phyloP scores from a whole-genome alignment of 1,139 yeast genomes.

The Candida sp. region DNA sequence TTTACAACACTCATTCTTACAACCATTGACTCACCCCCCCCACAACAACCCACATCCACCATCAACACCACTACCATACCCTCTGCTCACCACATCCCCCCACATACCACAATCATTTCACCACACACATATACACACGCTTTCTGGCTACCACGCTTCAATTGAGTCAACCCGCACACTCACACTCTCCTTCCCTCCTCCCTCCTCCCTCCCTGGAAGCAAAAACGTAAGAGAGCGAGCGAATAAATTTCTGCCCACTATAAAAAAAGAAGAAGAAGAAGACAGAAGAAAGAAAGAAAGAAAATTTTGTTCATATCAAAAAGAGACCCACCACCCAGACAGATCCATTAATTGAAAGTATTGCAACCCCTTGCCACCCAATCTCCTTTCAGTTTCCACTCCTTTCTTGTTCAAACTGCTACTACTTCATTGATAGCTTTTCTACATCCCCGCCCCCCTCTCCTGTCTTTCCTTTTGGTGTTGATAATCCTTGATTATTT shows the following conservation, averaged over 20 bases:
- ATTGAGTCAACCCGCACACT: neutral
- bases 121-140: too few relatives aligned
- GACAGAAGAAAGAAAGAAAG: neutral
- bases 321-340: neutral
- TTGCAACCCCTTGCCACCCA: neutral
- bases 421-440: too few relatives aligned
- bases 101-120: neutral
- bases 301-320: conserved; percentile 3
- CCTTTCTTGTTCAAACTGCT: neutral
- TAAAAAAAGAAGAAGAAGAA: neutral
- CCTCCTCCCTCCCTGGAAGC: neutral
- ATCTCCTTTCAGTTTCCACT: neutral
- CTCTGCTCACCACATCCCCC: neutral
- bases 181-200: neutral
- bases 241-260: neutral
- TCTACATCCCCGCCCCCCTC: neutral
- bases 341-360: neutral
- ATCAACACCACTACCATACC: neutral
- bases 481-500: neutral
- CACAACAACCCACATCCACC: neutral
- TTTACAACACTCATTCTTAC: neutral
- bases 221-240: neutral
- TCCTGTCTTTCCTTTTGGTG: neutral
- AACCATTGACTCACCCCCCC: neutral
- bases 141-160: neutral